Evolutionary conservation across 805 yeast species (phyloP).

Genomic region (Metschnikowia similis): DNA sequence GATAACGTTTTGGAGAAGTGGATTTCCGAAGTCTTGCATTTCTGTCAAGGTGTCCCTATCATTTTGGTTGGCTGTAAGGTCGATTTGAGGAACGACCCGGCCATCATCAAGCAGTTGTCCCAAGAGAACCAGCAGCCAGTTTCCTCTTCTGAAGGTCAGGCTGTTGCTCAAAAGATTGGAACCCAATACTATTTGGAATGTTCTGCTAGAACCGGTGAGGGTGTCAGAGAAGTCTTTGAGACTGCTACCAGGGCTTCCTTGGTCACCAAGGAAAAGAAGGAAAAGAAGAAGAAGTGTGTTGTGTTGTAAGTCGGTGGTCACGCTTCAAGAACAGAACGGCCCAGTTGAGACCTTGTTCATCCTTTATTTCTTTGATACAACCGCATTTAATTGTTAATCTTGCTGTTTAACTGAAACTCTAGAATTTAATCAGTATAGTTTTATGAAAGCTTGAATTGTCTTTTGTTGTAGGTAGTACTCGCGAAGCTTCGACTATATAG

Average conservation of each 20-base stretch:
- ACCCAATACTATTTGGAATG: slow-evolving; percentile 35
- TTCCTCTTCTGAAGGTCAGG: slow-evolving; percentile 23
- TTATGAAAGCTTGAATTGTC: slow-evolving; percentile 3
- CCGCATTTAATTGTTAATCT: slow-evolving; percentile 17
- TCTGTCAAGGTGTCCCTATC: slow-evolving; percentile 35
- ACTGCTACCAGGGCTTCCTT: slow-evolving; percentile 29
- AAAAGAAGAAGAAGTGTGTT: slow-evolving; percentile 29
- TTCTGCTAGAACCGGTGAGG: slow-evolving; percentile 31
- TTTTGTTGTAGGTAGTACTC: neutral
- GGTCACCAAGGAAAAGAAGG: slow-evolving; percentile 27
- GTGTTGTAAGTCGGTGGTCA: slow-evolving; percentile 18
- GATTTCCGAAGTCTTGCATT: slow-evolving; percentile 39
- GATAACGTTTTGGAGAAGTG: slow-evolving; percentile 36
- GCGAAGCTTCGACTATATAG: neutral
- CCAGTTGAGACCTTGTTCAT: neutral
- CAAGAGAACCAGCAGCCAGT: slow-evolving; percentile 21
- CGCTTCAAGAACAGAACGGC: neutral
- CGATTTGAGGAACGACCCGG: slow-evolving; percentile 29
- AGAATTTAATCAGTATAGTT: neutral
- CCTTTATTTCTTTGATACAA: slow-evolving; percentile 12
- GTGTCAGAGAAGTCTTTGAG: slow-evolving; percentile 28
- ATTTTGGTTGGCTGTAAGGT: slow-evolving; percentile 36
- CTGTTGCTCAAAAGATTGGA: slow-evolving; percentile 25
- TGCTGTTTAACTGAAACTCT: slow-evolving; percentile 9
- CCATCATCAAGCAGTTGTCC: slow-evolving; percentile 24